Conservation (phyloP, 2,329 filamentous ascomycete species). For the Ophiosphaerella narmari region DNA sequence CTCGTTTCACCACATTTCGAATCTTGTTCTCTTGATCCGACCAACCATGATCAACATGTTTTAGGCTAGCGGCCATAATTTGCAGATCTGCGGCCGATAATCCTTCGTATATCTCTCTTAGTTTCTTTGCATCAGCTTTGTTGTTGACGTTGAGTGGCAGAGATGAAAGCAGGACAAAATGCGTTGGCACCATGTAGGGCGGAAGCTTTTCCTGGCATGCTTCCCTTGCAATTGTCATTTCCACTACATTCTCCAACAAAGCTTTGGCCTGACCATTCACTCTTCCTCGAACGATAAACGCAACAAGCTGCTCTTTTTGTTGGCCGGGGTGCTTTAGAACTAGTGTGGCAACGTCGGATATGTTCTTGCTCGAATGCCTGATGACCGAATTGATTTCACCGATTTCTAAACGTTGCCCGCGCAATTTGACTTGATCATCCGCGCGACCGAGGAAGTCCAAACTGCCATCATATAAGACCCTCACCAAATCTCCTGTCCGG, state of each 20-base stretch:
- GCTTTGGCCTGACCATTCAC: slow-evolving; percentile 23
- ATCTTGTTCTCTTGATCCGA: slow-evolving; percentile 54
- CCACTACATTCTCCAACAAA: slow-evolving; percentile 19
- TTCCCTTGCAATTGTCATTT: slow-evolving; percentile 40
- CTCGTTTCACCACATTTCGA: slow-evolving; percentile 58
- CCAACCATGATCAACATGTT: slow-evolving; percentile 23
- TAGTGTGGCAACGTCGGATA: slow-evolving; percentile 75
- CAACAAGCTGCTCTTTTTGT: slow-evolving; percentile 80
- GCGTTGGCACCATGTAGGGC: slow-evolving; percentile 88
- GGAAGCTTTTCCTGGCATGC: slow-evolving; percentile 74
- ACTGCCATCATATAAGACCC: slow-evolving; percentile 76
- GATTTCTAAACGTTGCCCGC: slow-evolving; percentile 86
- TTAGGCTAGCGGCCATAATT: slow-evolving; percentile 46
- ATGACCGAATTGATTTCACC: slow-evolving; percentile 90
- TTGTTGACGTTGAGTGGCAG: slow-evolving; percentile 88
- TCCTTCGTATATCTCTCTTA: slow-evolving; percentile 68
- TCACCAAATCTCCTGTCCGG: slow-evolving; percentile 85
- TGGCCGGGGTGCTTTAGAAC: slow-evolving; percentile 73
- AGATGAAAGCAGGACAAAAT: slow-evolving; percentile 71
- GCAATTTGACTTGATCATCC: slow-evolving; percentile 90
- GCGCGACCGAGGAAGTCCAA: slow-evolving; percentile 87
- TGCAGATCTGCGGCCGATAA: slow-evolving; percentile 67
- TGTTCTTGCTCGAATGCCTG: slow-evolving; percentile 59
- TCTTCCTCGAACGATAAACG: slow-evolving; percentile 61
- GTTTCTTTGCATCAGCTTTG: slow-evolving; percentile 76